phyloP scores from a whole-genome alignment of 768 basidiomycete species.

The Rhodotorula graminis region DNA sequence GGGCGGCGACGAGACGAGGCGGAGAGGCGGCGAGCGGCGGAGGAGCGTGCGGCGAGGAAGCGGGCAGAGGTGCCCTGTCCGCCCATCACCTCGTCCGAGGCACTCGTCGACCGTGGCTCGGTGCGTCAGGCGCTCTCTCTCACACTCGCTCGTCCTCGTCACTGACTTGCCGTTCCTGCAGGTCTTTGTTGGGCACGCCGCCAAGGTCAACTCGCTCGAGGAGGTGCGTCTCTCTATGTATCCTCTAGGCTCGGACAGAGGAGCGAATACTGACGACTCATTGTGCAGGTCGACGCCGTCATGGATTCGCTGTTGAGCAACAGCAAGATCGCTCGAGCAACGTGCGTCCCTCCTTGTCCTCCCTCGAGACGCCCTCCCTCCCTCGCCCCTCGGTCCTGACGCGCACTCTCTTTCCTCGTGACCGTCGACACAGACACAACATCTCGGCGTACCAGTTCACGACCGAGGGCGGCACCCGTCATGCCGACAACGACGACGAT shows the following conservation, averaged over 20 bases:
- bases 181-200: conserved; percentile 45
- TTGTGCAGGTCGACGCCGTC: conserved; percentile 60
- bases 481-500: conserved; percentile 84
- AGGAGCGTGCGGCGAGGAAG: not conserved
- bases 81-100: conserved; percentile 65
- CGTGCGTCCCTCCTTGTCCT: not conserved
- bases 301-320: conserved; percentile 66
- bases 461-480: conserved; percentile 2
- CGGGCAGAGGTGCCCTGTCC: conserved; percentile 10
- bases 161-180: conserved; percentile 42
- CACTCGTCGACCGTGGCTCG: conserved; percentile 72
- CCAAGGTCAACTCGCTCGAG: conserved; percentile 37
- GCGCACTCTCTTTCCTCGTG: not conserved
- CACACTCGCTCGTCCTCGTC: conserved; percentile 58
- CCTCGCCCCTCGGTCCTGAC: not conserved
- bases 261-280: not conserved
- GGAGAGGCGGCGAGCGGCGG: not conserved
- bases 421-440: conserved; percentile 62
- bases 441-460: conserved; percentile 22
- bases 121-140: conserved; percentile 52
- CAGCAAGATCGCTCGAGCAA: conserved; percentile 59
- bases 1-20: not conserved
- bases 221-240: conserved; percentile 19
- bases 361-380: no score
- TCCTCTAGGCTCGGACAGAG: conserved; percentile 33